Conservation (phyloP, 148 eudicot species). For the Camellia lanceoleosa region DNA sequence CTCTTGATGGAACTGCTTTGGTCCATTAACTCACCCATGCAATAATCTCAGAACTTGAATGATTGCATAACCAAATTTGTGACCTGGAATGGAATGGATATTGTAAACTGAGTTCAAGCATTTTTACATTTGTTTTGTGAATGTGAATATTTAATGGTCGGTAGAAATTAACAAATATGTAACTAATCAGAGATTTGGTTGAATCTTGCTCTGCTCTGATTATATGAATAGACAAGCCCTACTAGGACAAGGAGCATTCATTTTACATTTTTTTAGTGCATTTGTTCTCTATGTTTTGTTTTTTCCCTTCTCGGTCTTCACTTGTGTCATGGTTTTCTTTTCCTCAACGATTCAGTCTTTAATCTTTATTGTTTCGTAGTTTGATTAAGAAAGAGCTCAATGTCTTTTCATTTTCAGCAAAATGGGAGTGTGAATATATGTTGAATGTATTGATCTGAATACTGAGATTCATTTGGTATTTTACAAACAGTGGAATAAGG, state of each 20-base stretch:
- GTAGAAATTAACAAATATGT: no score
- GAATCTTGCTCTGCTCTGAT: neutral
- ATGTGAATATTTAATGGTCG: no score
- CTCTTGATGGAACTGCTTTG: neutral
- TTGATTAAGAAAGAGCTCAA: neutral
- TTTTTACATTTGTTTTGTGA: no score
- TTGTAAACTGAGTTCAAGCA: no score
- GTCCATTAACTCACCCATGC: neutral
- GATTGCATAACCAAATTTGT: neutral
- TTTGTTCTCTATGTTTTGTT: neutral
- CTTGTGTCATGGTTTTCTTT: neutral
- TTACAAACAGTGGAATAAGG: neutral
- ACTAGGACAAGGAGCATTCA: neutral
- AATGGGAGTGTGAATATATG: no score
- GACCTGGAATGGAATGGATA: neutral
- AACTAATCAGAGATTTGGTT: neutral
- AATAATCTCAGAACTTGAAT: neutral
- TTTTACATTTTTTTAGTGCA: neutral
- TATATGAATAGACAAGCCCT: neutral
- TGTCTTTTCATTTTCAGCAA: neutral
- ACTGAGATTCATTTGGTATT: no score
- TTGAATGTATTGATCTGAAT: no score
- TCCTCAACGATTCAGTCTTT: neutral
- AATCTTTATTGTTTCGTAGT: neutral
- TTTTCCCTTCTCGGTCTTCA: neutral